A percentile compares a stretch with the other conserved stretches of the same genome.
These are phyloP conservation scores for Mychonastes homosphaera DNA, from an alignment of 139 green algal genomes.

Conservation along the genomic window DNA sequence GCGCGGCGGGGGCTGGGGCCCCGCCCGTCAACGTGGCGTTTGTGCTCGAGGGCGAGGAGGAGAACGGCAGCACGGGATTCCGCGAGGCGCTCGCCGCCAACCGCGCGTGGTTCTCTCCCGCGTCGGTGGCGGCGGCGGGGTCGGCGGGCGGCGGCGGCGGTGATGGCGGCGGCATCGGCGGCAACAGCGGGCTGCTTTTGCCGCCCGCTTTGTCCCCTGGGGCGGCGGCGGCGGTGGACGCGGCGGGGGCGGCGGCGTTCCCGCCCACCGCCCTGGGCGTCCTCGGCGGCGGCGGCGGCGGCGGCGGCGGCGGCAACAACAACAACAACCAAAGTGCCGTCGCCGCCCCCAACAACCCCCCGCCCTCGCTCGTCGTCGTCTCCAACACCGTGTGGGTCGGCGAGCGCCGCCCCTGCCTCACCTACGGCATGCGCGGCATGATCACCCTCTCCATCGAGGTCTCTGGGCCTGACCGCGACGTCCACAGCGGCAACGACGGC, in stretches of 20 bases:
- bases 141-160: too few species aligned
- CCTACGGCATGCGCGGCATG: constrained; percentile 83
- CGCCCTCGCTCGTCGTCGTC: constrained; percentile 59
- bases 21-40: constrained; percentile 82
- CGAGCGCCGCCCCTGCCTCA: constrained; percentile 86
- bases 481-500: constrained; percentile 92
- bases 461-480: constrained; percentile 62
- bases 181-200: too few species aligned
- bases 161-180: too few species aligned
- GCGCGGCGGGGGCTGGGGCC: constrained; percentile 1
- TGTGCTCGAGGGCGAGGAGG: constrained; percentile 85
- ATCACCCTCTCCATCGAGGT: constrained; percentile 51
- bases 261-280: too few species aligned
- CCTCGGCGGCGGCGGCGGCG: too few species aligned
- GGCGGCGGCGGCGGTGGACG: too few species aligned
- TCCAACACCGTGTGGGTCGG: constrained; percentile 79
- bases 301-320: neutral
- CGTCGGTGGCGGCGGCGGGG: too few species aligned
- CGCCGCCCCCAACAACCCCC: neutral
- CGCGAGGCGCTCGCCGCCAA: constrained; percentile 55
- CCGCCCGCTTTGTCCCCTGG: too few species aligned
- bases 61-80: constrained; percentile 75
- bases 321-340: neutral
- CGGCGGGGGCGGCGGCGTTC: too few species aligned
- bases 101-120: constrained; percentile 38